Conservation (phyloP, 176 grass and related monocot genomes). For the Lolium perenne region DNA sequence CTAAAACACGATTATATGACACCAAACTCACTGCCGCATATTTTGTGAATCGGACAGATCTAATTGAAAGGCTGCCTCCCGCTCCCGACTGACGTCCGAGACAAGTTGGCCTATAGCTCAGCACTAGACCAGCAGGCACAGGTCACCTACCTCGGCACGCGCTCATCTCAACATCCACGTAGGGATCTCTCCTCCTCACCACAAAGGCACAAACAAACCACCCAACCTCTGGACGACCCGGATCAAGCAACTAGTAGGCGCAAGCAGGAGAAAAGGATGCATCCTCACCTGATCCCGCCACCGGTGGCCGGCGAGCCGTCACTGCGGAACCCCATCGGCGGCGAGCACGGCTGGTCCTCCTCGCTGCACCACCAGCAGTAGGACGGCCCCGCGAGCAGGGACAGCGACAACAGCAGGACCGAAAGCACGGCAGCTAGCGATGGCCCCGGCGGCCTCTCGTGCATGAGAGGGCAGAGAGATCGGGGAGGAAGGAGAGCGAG, state of each 20-base stretch:
- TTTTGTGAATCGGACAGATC: constrained; percentile 22
- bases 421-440: constrained; percentile 21
- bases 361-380: constrained; percentile 13
- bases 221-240: neutral
- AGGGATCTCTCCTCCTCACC: neutral
- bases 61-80: neutral
- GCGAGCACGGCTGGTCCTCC: neutral
- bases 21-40: neutral
- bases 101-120: neutral
- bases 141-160: neutral
- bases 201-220: no score
- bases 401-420: neutral
- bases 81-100: neutral
- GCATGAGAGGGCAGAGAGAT: constrained; percentile 24
- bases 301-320: constrained; percentile 36
- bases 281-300: constrained; percentile 45
- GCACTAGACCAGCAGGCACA: neutral
- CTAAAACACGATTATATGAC: neutral
- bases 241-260: neutral
- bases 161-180: neutral
- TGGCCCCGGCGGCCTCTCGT: constrained; percentile 37
- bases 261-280: neutral
- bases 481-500: neutral
- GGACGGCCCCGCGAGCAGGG: neutral
- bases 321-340: constrained; percentile 47